Evolutionary conservation across 257 asterid genomes (phyloP).

Genomic region (Striga asiatica): DNA sequence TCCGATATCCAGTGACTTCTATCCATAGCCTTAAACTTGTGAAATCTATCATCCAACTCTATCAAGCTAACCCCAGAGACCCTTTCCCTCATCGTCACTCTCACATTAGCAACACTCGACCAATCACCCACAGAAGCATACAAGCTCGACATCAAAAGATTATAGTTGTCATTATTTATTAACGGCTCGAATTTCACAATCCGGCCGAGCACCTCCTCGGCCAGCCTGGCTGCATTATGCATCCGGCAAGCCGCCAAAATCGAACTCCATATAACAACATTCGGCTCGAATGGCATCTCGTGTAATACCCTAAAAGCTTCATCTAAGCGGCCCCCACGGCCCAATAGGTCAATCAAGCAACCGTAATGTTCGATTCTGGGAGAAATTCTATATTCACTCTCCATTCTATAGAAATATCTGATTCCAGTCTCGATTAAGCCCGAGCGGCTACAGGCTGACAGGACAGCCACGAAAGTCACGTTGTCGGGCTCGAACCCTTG

Average conservation of each 20-base stretch:
- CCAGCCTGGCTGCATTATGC: slow-evolving; percentile 39
- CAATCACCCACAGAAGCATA: slow-evolving; percentile 61
- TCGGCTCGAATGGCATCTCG: slow-evolving; percentile 73
- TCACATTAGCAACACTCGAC: slow-evolving; percentile 46
- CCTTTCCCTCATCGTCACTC: slow-evolving; percentile 39
- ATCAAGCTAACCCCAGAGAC: slow-evolving; percentile 50
- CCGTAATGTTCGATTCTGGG: slow-evolving; percentile 79
- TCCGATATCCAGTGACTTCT: slow-evolving; percentile 50
- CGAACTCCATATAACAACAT: slow-evolving; percentile 61
- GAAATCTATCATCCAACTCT: slow-evolving; percentile 38
- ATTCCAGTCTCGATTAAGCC: slow-evolving; percentile 55
- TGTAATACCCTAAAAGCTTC: slow-evolving; percentile 55
- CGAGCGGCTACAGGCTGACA: slow-evolving; percentile 65
- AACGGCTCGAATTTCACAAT: slow-evolving; percentile 41
- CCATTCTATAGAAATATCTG: slow-evolving; percentile 45
- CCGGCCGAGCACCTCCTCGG: slow-evolving; percentile 36
- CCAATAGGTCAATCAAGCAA: slow-evolving; percentile 69
- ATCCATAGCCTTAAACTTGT: slow-evolving; percentile 63
- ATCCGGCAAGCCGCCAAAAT: slow-evolving; percentile 66
- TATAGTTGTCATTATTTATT: slow-evolving; percentile 31
- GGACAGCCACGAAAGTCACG: slow-evolving; percentile 52
- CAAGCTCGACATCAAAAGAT: slow-evolving; percentile 40
- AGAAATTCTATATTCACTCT: slow-evolving; percentile 32
- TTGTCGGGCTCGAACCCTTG: slow-evolving; percentile 57
- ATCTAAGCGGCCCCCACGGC: slow-evolving; percentile 59